Base-by-base conservation (phyloP, 805 yeast species). In the Kregervanrija fluxuum region DNA sequence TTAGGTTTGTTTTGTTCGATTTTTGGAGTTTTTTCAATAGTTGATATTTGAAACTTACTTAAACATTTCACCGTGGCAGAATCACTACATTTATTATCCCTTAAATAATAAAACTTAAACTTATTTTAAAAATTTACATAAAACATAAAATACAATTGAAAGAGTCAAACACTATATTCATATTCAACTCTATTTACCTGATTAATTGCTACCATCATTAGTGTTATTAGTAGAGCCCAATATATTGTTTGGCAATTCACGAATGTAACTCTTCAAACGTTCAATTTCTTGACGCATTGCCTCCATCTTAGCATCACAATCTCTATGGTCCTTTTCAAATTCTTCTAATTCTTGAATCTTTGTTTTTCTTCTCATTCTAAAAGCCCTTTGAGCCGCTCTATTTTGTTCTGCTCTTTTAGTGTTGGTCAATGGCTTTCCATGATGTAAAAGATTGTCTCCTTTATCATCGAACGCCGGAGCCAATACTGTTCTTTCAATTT, bases 351-450 rank as follows among this genome's bases (percentile, higher is more conserved):
- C 91, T 62, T 80, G 83, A 52, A 90, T 79, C 56, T 87, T 82
- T 46, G 77, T 74, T 56, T 89, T 95, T 59, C 85, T 82, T 48
- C 96, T 74, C 59, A 80, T 81, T 59, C 97, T 75, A 66, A 89
- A 90, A 8, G 96, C 95, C 53, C 86, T 78, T 66, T 90, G 97
- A 4, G 97, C 96, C 48, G 79, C 81, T 57, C 97, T 72, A 68
- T 90, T 90, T 65, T 90, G 97, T 8, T 83, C 89, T 1, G 96
- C 96, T 50, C 97, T 78, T 62, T 86, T 87, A 35, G 93, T 78
- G 45, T 72, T 74, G 16, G 80, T 73, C 28, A 22, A 22, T 22
- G 28, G 72, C 45, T 76, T 62, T 36, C 71, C 62, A 41, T 54
- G 55, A 45, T 54, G 53, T 14, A 50, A 17, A 11, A 42, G 33